Evolutionary conservation across 2,329 filamentous ascomycete species (phyloP).

Genomic region (Diplodia sapinea): DNA sequence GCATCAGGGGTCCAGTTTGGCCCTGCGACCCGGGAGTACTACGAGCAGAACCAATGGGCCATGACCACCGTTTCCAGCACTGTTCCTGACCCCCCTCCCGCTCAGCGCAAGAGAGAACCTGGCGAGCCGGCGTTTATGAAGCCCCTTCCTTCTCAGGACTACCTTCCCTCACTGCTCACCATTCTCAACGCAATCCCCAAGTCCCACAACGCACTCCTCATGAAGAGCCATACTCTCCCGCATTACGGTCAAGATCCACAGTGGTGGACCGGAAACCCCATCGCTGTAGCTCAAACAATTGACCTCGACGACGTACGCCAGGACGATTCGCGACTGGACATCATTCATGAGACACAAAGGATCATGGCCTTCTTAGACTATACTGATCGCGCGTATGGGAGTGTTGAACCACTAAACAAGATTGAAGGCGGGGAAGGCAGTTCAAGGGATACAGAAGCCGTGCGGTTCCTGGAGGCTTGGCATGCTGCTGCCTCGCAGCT

Average conservation of each 20-base stretch:
- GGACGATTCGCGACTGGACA: conserved; percentile 50
- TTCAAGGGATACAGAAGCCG: conserved; percentile 38
- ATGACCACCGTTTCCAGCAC: conserved; percentile 57
- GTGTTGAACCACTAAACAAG: conserved; percentile 57
- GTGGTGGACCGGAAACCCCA: conserved; percentile 67
- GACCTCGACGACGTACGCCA: conserved; percentile 44
- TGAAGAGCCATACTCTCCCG: conserved; percentile 18
- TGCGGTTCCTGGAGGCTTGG: conserved; percentile 58
- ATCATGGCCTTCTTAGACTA: conserved; percentile 66
- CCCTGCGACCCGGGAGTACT: conserved; percentile 60
- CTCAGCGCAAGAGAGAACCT: conserved; percentile 54
- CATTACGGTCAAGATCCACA: conserved; percentile 63
- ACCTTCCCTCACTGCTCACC: conserved; percentile 64
- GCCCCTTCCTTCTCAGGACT: conserved; percentile 58
- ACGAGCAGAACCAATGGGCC: conserved; percentile 62
- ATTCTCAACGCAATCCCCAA: conserved; percentile 67
- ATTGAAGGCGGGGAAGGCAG: conserved; percentile 44
- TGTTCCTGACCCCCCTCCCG: conserved; percentile 59
- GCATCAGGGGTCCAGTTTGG: conserved; percentile 52
- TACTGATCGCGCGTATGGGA: conserved; percentile 65
- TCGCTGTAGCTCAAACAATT: conserved; percentile 58
- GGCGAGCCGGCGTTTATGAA: conserved; percentile 64
- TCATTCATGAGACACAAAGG: conserved; percentile 64
- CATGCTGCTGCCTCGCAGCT: conserved; percentile 52
- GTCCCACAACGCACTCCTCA: conserved; percentile 62